Evolutionary conservation across 805 yeast species (phyloP).

Genomic region (Ogataea glucozyma): DNA sequence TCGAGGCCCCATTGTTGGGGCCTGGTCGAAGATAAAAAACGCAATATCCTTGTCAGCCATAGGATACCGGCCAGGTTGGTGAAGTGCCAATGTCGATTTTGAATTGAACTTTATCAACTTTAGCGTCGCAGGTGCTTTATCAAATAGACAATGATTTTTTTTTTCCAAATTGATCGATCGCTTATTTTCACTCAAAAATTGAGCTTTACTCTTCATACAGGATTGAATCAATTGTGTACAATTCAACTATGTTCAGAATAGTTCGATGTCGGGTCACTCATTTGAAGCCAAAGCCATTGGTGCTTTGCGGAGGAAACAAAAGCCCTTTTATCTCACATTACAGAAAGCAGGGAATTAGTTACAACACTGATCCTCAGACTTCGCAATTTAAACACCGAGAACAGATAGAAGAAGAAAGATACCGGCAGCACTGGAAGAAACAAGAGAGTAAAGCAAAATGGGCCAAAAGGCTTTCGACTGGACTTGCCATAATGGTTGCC

Average conservation of each 20-base stretch:
- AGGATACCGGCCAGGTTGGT: too few relatives aligned
- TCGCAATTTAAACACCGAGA: slow-evolving; percentile 4
- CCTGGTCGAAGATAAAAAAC: slow-evolving; percentile 50
- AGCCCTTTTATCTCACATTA: not conserved
- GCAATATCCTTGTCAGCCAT: slow-evolving; percentile 29
- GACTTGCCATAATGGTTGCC: slow-evolving; percentile 20
- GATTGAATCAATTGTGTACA: too few relatives aligned
- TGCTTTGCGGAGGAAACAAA: not conserved
- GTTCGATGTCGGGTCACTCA: not conserved
- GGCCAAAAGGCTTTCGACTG: slow-evolving; percentile 17
- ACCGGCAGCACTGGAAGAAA: slow-evolving; percentile 8
- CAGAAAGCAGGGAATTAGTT: not conserved
- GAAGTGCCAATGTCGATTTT: not conserved
- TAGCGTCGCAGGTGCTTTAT: too few relatives aligned
- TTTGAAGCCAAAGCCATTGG: not conserved
- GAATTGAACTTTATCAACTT: too few relatives aligned
- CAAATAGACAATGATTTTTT: too few relatives aligned
- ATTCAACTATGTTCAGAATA: not conserved
- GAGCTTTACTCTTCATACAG: too few relatives aligned
- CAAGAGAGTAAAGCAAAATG: slow-evolving; percentile 18
- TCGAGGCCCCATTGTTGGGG: slow-evolving; percentile 45
- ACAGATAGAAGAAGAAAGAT: slow-evolving; percentile 14
- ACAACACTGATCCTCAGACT: not conserved
- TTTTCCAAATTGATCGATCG: not conserved
- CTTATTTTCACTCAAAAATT: not conserved